phyloP scores from a whole-genome alignment of 2,329 filamentous ascomycete genomes.

The Phyllosticta citriasiana region DNA sequence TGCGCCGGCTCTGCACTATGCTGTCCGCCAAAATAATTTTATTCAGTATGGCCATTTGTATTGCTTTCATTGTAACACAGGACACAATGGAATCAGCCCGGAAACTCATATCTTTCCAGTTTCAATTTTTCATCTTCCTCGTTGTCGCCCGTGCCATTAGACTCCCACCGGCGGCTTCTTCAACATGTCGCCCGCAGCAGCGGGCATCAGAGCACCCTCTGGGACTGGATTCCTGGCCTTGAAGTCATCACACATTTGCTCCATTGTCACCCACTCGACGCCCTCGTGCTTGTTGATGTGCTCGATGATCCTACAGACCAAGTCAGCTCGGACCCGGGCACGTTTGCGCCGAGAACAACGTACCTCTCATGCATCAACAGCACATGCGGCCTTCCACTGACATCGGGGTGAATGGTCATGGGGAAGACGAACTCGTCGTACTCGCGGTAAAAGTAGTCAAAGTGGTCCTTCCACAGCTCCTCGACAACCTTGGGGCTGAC shows the following conservation, averaged over 20 bases:
- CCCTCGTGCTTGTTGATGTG: slow-evolving; percentile 55
- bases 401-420: slow-evolving; percentile 66
- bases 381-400: slow-evolving; percentile 55
- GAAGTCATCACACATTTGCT: slow-evolving; percentile 63
- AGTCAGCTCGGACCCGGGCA: not conserved
- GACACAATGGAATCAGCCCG: not conserved
- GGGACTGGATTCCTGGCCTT: slow-evolving; percentile 53
- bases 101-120: not conserved
- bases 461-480: slow-evolving; percentile 56
- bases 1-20: not conserved
- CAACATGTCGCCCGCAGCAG: slow-evolving; percentile 43
- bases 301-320: slow-evolving; percentile 46
- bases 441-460: slow-evolving; percentile 66
- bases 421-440: slow-evolving; percentile 70
- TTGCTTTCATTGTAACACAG: too few species aligned
- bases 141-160: not conserved
- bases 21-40: too few species aligned
- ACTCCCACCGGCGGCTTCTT: slow-evolving; percentile 23
- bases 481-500: slow-evolving; percentile 49
- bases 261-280: slow-evolving; percentile 60
- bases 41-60: too few species aligned
- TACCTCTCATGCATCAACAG: slow-evolving; percentile 63
- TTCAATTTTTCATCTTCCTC: slow-evolving; percentile 14
- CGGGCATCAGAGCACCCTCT: slow-evolving; percentile 51
- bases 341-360: slow-evolving; percentile 6